Conservation (phyloP, 495 filamentous ascomycete species). For the Penicillium alfredii region DNA sequence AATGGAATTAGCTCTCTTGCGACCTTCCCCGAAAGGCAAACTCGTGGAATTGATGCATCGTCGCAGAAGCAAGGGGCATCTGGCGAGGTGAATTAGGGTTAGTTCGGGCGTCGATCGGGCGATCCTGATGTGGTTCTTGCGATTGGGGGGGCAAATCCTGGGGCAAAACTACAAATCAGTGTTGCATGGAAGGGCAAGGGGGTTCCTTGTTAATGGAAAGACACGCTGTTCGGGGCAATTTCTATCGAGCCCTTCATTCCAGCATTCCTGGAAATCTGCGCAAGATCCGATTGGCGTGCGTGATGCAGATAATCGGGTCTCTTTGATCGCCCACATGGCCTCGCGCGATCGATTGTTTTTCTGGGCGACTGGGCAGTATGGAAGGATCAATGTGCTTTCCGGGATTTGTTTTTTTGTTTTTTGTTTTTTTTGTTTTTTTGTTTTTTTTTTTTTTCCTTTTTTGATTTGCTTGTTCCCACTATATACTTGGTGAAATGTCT, state of each 20-base stretch:
- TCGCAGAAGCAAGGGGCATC: constrained; percentile 11
- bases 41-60: constrained; percentile 6
- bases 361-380: no score
- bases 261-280: constrained; percentile 4
- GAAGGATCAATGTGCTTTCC: background rate
- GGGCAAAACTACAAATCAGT: no score
- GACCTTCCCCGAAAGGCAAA: constrained; percentile 3
- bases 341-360: constrained; percentile 4
- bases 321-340: constrained; percentile 9
- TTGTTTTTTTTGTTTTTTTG: no score
- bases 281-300: constrained; percentile 4
- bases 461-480: no score
- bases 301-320: constrained; percentile 2
- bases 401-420: no score
- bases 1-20: constrained; percentile 1
- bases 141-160: no score
- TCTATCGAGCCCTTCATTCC: constrained; percentile 4
- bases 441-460: no score
- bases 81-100: constrained; percentile 1
- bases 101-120: constrained; percentile 9
- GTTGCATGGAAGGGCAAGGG: no score
- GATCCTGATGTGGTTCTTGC: no score
- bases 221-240: no score
- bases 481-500: no score
- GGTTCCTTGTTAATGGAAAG: no score